These are phyloP conservation scores for Aureobasidium sp. DNA, from an alignment of 2,329 filamentous ascomycete genomes.

Conservation along the genomic window DNA sequence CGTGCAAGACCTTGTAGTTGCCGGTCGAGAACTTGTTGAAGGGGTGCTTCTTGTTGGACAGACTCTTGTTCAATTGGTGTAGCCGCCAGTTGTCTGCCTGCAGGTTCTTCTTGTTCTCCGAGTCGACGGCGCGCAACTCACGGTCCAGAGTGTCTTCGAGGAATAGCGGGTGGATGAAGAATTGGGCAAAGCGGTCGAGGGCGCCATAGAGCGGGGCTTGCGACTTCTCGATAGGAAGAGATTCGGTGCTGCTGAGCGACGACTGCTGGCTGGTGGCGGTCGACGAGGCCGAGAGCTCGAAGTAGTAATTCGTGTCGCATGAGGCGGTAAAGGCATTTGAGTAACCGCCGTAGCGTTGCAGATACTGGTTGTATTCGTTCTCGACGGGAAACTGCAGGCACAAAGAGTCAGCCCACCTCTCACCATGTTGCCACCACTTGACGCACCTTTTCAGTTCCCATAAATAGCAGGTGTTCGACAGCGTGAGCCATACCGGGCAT, in stretches of 20 bases:
- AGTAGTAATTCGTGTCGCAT: constrained; percentile 96
- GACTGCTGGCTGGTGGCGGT: constrained; percentile 42
- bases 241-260: constrained; percentile 28
- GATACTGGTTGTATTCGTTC: constrained; percentile 91
- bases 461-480: constrained; percentile 93
- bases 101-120: constrained; percentile 95
- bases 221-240: constrained; percentile 27
- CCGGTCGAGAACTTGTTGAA: constrained; percentile 90
- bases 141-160: constrained; percentile 75
- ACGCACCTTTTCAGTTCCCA: constrained; percentile 86
- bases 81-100: constrained; percentile 84
- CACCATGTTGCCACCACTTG: background rate
- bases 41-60: constrained; percentile 81
- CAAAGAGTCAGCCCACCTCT: background rate
- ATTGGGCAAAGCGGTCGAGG: constrained; percentile 85
- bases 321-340: constrained; percentile 93
- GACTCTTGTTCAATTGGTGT: constrained; percentile 76
- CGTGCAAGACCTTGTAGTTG: constrained; percentile 77
- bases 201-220: constrained; percentile 66
- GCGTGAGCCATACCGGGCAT: constrained; percentile 95
- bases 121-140: constrained; percentile 82
- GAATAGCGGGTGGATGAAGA: constrained; percentile 85
- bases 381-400: constrained; percentile 67
- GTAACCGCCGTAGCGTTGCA: constrained; percentile 79
- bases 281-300: constrained; percentile 80